These are phyloP conservation scores for Ustilago loliicola DNA, from an alignment of 1,284 basidiomycete genomes.

Conservation along the genomic window DNA sequence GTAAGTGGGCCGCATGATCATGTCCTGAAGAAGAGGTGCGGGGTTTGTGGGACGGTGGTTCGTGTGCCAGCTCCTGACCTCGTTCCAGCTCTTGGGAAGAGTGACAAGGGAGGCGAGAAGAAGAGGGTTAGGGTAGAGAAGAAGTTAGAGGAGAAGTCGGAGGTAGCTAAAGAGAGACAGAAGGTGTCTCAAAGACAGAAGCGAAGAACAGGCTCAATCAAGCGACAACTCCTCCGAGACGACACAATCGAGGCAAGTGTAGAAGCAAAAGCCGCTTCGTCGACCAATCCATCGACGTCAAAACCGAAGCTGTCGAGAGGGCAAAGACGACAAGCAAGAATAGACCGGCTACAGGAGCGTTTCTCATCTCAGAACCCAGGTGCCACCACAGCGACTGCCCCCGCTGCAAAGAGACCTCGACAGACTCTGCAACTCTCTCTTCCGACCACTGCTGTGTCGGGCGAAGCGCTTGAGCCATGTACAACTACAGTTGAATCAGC, in stretches of 20 bases:
- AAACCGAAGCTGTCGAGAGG: slow-evolving; percentile 10
- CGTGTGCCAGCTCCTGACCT: slow-evolving; percentile 40
- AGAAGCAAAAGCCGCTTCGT: background rate
- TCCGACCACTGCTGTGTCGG: background rate
- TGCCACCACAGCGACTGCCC: background rate
- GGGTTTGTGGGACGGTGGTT: slow-evolving; percentile 16
- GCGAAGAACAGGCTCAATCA: slow-evolving; percentile 23
- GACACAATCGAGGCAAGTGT: background rate
- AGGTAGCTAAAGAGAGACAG: background rate
- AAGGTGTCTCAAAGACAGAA: slow-evolving; percentile 33
- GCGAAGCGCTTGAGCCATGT: background rate
- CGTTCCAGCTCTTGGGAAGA: slow-evolving; percentile 12
- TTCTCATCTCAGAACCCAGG: background rate
- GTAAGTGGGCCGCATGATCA: slow-evolving; percentile 42
- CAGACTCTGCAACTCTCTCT: background rate
- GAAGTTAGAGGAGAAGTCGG: background rate
- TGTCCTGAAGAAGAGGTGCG: slow-evolving; percentile 29
- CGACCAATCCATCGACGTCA: background rate
- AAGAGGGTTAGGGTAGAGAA: too few species aligned
- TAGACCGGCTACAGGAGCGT: background rate
- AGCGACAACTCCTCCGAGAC: slow-evolving; percentile 10
- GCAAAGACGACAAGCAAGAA: slow-evolving; percentile 6
- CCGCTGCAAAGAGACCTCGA: background rate
- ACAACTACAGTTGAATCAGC: background rate
- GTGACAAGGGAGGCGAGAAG: background rate